Base-by-base conservation (phyloP, 768 basidiomycete species). In the Rhizopogon salebrosus region DNA sequence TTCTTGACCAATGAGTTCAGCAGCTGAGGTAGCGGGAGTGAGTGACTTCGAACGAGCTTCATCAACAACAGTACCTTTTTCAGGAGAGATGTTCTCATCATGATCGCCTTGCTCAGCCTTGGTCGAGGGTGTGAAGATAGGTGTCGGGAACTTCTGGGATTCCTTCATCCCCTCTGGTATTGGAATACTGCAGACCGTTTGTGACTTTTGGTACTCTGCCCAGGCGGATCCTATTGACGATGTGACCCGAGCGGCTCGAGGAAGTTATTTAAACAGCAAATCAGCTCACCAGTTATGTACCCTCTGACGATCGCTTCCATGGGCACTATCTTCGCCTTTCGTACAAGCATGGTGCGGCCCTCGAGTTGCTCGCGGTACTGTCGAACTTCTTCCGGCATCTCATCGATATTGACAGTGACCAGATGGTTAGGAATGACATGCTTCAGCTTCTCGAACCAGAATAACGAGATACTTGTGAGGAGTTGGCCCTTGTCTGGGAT, bases 301-400 rank as follows among this genome's bases (percentile, higher is more conserved):
- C 95, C 95, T 56, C 97, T 76, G 16, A 98, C 95, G 62, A 99
- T 98, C 6, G 90, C 93, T 70, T 99, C 97, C 6, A 98, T 76
- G 20, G 91, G 92, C 27, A 98, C 74, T 26, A 98, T 89, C 64
- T 86, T 79, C 1, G 94, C 95, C 63, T 86, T 94, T 66, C 72
- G 80, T 9, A 98, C 97, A 49, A 97, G 84, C 89, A 99, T 98
- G 10, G 86, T 74, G 20, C 97, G 78, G 2, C 89, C 95, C 29
- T 86, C 80, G 11, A 98, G 78, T 67, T 89, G 85, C 36, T 82
- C 80, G 57, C 74, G 80, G 71, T 94, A 89, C 59, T 85, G 72
- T 48, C 76, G 78, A 27, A 95, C 78, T 57, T 87, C 87, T 51
- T 75, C 72, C 0, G 95, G 95, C 89, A 98, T 95, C 61, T 85